Evolutionary conservation across 2,329 filamentous ascomycete species (phyloP).

Genomic region (Thielaviopsis musarum): DNA sequence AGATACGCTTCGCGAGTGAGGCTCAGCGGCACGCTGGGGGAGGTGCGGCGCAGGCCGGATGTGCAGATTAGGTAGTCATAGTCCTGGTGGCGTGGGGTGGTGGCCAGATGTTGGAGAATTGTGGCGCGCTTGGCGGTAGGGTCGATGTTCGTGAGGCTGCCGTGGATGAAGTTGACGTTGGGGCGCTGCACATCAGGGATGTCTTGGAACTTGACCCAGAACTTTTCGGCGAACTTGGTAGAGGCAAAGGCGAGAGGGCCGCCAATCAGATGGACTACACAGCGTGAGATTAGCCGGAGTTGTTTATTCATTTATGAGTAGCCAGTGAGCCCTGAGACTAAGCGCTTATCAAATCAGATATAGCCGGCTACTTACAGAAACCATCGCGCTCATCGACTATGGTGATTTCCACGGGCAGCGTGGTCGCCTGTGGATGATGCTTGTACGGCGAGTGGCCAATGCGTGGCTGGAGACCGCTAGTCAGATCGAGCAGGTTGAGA

Average conservation of each 20-base stretch:
- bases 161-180: slow-evolving; percentile 48
- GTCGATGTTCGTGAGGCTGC: slow-evolving; percentile 44
- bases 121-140: slow-evolving; percentile 40
- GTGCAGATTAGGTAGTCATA: slow-evolving; percentile 67
- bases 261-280: slow-evolving; percentile 55
- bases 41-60: slow-evolving; percentile 51
- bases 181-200: slow-evolving; percentile 48
- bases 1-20: slow-evolving; percentile 45
- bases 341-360: slow-evolving; percentile 2
- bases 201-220: slow-evolving; percentile 54
- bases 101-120: slow-evolving; percentile 31
- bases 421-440: slow-evolving; percentile 26
- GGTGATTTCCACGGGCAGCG: slow-evolving; percentile 48
- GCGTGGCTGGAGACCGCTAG: slow-evolving; percentile 37
- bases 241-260: slow-evolving; percentile 55
- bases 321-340: slow-evolving; percentile 6
- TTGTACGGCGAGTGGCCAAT: slow-evolving; percentile 21
- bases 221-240: slow-evolving; percentile 43
- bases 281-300: slow-evolving; percentile 1
- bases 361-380: slow-evolving; percentile 42
- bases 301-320: too few species aligned
- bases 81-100: slow-evolving; percentile 23
- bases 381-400: slow-evolving; percentile 68
- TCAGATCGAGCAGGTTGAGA: slow-evolving; percentile 50
- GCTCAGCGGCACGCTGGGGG: slow-evolving; percentile 56